Evolutionary conservation across 306 rosid genomes (phyloP), one percentile per base, ranked within the genome.

Genomic region (Cyclanthera cordifolia): DNA sequence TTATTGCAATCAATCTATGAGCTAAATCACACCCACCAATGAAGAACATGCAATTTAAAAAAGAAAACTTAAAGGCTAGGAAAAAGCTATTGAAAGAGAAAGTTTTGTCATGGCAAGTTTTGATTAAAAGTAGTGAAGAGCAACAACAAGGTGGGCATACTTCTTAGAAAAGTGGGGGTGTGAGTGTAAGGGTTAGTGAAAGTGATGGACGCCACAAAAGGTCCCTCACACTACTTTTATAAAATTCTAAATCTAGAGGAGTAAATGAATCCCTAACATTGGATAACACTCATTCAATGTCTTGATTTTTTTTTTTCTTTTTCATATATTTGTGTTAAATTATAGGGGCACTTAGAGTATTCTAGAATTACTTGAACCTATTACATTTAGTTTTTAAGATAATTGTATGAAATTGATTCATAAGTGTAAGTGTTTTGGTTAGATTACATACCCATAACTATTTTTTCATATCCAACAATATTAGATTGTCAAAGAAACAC

Each of bases 161-260:
- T 45, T 45, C 45, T 45, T 65, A 7, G 54, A 65, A 64, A 65
- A 65, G 53, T 41, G 32, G 30, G 12, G 10, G 8, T 43, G 46
- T 41, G 46, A 32, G 13, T 37, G 61, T 54, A 37, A 11, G 14
- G 21, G 27, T 2, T 39, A 53, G 24, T n/a, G n/a, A n/a, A 1
- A 6, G 70, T 45, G 70, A 65, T 65, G 53, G 54, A 65, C 37
- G 39, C 15, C 70, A 65, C 70, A 27, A 48, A n/a, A n/a, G n/a
- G n/a, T n/a, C 13, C 27, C n/a, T n/a, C 2, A 53, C 8, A 14
- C 16, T 11, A 39, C 7, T 30, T 2, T 41, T 60, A 28, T 39
- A 10, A n/a, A 37, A 9, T 17, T 24, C 39, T 12, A 45, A 43
- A 45, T 23, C 53, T 45, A 15, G 70, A 65, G 53, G 21, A 21